phyloP scores from a whole-genome alignment of 2,329 filamentous ascomycete genomes.

The Ophiosphaerella narmari region DNA sequence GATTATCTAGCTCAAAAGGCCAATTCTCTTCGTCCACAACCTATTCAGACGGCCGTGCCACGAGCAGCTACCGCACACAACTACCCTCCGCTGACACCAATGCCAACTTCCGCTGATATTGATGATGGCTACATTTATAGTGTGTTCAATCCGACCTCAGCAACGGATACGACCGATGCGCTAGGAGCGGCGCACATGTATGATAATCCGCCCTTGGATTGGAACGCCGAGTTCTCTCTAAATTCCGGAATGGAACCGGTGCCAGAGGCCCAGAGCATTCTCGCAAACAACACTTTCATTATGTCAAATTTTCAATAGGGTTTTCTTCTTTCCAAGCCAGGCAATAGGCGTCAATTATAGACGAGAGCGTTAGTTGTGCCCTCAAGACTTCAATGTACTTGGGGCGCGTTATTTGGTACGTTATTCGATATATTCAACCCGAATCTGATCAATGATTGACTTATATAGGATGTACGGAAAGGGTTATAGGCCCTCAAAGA shows the following conservation, averaged over 20 bases:
- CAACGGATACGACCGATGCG: constrained; percentile 24
- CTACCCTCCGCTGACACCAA: constrained; percentile 10
- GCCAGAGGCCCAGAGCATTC: constrained; percentile 1
- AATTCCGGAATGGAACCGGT: constrained; percentile 27
- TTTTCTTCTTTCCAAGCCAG: not conserved
- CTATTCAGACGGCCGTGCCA: constrained; percentile 6
- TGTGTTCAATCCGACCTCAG: constrained; percentile 36
- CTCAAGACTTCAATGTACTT: not conserved
- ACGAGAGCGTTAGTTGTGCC: not conserved
- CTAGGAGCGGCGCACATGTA: constrained; percentile 22
- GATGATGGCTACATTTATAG: constrained; percentile 37
- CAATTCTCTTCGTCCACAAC: constrained; percentile 16
- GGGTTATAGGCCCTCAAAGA: constrained; percentile 3
- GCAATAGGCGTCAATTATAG: not conserved
- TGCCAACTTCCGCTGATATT: constrained; percentile 15
- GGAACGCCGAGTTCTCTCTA: constrained; percentile 40
- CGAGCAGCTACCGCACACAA: constrained; percentile 14
- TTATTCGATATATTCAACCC: no score
- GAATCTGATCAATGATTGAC: not conserved
- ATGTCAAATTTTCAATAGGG: not conserved
- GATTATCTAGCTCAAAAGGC: constrained; percentile 39
- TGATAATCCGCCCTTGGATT: constrained; percentile 34
- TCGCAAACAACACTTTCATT: no score
- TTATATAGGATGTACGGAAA: not conserved
- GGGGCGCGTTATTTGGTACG: not conserved